Evolutionary conservation across 2,329 filamentous ascomycete genomes (phyloP).

Genomic region (Meredithiella fracta): DNA sequence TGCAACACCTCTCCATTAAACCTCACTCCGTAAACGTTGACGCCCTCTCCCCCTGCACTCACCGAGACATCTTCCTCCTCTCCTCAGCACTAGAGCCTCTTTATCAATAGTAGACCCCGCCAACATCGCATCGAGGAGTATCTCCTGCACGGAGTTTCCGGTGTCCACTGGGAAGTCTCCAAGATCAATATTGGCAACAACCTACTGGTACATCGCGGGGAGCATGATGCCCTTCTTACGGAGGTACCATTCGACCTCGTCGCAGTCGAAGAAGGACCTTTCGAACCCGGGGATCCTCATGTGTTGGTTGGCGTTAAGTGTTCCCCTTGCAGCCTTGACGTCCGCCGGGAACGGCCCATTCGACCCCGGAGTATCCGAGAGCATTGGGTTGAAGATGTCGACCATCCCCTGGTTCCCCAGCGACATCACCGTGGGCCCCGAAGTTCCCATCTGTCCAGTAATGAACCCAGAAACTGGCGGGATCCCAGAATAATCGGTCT

Average conservation of each 20-base stretch:
- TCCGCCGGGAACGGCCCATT: conserved; percentile 33
- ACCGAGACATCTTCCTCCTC: too few relatives aligned
- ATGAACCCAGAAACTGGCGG: too few relatives aligned
- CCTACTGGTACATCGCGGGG: conserved; percentile 41
- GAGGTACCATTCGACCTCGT: conserved; percentile 63
- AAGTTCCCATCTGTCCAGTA: too few relatives aligned
- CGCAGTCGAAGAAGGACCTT: conserved; percentile 60
- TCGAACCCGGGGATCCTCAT: conserved; percentile 45
- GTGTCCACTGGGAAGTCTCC: conserved; percentile 23
- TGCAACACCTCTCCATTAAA: background rate
- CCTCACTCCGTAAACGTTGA: background rate
- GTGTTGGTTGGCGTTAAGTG: conserved; percentile 31
- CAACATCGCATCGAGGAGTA: conserved; percentile 3
- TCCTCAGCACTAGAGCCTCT: background rate
- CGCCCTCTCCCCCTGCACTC: background rate
- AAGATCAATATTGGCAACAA: conserved; percentile 39
- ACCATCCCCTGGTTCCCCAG: conserved; percentile 4
- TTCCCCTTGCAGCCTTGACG: conserved; percentile 24
- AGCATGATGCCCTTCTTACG: conserved; percentile 45
- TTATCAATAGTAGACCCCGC: background rate
- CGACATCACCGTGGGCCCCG: background rate
- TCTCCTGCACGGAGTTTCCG: conserved; percentile 1
- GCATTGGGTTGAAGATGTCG: background rate
- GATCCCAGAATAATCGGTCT: background rate
- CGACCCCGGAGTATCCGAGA: conserved; percentile 12